phyloP scores from a whole-genome alignment of 495 filamentous ascomycete genomes.

The Astrocystis sublimbata region DNA sequence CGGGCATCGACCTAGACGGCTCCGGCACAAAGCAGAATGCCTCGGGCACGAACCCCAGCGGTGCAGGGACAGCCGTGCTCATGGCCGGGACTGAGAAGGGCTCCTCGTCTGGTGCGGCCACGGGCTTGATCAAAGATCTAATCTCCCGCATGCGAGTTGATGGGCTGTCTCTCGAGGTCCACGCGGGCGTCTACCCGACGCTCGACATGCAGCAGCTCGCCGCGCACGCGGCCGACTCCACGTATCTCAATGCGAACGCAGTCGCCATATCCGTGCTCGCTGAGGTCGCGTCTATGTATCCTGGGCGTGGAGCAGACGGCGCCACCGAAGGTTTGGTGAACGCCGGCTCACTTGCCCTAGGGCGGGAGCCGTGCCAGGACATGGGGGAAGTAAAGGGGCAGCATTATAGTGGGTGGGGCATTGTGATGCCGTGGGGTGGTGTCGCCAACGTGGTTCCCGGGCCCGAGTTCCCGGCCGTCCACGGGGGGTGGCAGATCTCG shows the following conservation, averaged over 20 bases:
- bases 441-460: constrained; percentile 27
- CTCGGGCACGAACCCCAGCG: neutral
- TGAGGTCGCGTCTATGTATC: constrained; percentile 73
- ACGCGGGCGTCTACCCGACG: constrained; percentile 72
- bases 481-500: constrained; percentile 61
- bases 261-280: constrained; percentile 70
- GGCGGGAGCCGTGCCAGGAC: constrained; percentile 68
- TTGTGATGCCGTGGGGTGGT: constrained; percentile 62
- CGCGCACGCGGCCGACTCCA: constrained; percentile 57
- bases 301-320: constrained; percentile 48
- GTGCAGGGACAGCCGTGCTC: neutral
- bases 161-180: constrained; percentile 58
- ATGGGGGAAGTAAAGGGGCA: constrained; percentile 30
- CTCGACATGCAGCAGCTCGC: constrained; percentile 83
- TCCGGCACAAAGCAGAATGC: neutral
- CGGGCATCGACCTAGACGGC: neutral
- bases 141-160: constrained; percentile 29
- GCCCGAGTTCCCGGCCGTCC: constrained; percentile 42
- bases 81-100: neutral
- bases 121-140: constrained; percentile 30
- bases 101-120: constrained; percentile 15
- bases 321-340: constrained; percentile 69
- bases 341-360: constrained; percentile 70
- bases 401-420: constrained; percentile 71
- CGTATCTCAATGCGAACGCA: constrained; percentile 47